Conservation (phyloP, 2,329 filamentous ascomycete genomes). For the Tolypocladium sp. region DNA sequence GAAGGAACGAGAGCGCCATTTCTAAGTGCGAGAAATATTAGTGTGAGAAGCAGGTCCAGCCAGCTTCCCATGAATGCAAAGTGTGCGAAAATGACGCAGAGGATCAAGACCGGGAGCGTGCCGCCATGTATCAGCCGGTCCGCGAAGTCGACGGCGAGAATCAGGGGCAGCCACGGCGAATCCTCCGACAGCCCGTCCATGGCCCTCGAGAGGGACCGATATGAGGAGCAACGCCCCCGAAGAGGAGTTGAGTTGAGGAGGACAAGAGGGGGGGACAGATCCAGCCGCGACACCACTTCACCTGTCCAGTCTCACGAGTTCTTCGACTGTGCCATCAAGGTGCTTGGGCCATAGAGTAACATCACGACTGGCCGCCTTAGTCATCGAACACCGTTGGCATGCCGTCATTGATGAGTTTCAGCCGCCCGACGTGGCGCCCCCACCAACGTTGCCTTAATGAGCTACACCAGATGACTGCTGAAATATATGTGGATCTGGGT, state of each 20-base stretch:
- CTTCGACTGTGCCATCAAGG: slow-evolving; percentile 18
- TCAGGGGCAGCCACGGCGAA: slow-evolving; percentile 11
- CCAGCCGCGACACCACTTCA: not conserved
- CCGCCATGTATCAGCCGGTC: slow-evolving; percentile 5
- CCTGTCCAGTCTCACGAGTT: not conserved
- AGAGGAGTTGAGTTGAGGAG: slow-evolving; percentile 1
- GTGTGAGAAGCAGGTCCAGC: slow-evolving; percentile 11
- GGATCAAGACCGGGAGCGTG: not conserved
- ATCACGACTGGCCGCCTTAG: not conserved
- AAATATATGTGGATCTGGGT: too few species aligned
- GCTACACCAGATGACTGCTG: too few species aligned
- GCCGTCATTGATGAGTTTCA: not conserved
- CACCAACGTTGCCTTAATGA: too few species aligned
- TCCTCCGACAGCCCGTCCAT: slow-evolving; percentile 18
- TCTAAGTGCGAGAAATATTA: slow-evolving; percentile 1
- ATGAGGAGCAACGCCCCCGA: not conserved
- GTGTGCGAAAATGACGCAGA: slow-evolving; percentile 6
- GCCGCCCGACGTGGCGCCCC: too few species aligned
- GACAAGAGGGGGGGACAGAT: slow-evolving; percentile 1
- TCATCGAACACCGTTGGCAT: not conserved
- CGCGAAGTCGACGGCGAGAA: slow-evolving; percentile 11
- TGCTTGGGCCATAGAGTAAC: slow-evolving; percentile 4
- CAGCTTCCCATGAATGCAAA: slow-evolving; percentile 10
- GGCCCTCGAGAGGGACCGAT: not conserved
- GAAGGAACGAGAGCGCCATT: not conserved